A percentile compares a stretch with the other conserved stretches of the same genome.
phyloP scores from a whole-genome alignment of 305 asterid genomes.

The Euphrasia arctica region DNA sequence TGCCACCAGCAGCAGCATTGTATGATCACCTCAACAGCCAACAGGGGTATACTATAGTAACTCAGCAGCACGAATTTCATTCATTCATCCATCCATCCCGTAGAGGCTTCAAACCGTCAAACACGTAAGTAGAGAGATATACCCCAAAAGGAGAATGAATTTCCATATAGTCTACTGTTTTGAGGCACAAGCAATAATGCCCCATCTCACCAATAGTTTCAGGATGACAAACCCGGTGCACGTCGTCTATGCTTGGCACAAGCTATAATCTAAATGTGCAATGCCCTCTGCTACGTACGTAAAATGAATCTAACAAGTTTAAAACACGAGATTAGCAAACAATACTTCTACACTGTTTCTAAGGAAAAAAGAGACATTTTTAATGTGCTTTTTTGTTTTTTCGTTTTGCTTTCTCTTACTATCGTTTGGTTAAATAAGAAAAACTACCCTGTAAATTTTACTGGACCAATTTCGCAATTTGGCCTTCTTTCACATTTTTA shows the following conservation, averaged over 20 bases:
- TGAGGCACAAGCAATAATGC: not conserved
- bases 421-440: not conserved
- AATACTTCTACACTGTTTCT: not conserved
- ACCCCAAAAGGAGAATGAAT: not conserved
- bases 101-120: not conserved
- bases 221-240: not conserved
- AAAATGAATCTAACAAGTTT: not conserved
- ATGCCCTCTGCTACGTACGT: too few species aligned
- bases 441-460: not conserved
- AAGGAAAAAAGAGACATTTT: not conserved
- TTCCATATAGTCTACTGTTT: not conserved
- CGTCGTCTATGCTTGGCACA: not conserved
- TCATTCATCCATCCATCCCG: not conserved
- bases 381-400: not conserved
- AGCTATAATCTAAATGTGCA: not conserved
- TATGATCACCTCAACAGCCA: not conserved
- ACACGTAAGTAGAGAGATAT: not conserved
- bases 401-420: not conserved
- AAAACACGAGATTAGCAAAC: constrained; percentile 4
- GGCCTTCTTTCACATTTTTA: too few species aligned
- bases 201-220: not conserved
- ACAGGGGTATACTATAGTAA: not conserved
- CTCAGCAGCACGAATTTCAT: not conserved
- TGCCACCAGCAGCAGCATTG: not conserved
- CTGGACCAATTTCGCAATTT: too few species aligned